Evolutionary conservation across 2,329 filamentous ascomycete species (phyloP), one percentile per base, ranked within the genome.

Genomic region (Exophiala bonariae): DNA sequence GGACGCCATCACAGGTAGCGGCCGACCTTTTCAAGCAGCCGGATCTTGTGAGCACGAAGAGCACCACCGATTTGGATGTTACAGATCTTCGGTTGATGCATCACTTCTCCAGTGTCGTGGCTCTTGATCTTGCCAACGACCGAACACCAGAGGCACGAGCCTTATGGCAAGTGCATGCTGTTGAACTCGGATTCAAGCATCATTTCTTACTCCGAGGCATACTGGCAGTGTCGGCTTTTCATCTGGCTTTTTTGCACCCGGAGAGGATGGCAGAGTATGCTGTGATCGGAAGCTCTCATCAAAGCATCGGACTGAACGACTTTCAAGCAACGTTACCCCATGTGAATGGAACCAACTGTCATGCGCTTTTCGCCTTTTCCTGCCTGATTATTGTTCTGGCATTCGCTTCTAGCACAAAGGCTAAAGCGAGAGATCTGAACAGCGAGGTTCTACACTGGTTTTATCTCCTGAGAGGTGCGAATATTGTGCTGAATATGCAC

Each of bases 181-280:
- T 67, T 2, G 61, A 61, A 8, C 61, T 70, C 45, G 68, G 68
- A 2, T 68, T 72, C 39, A 62, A 67, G 4, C 66, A 70, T 50
- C 63, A 69, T 3, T 75, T 71, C 35, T 60, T 75, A n/a, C 60
- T 76, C 10, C 66, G 74, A 47, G 66, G 65, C 22, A 59, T 74
- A 9, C 61, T 75, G 3, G 71, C 72, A 4, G 56, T 75, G 8
- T 64, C 71, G 4, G 70, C 72, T 6, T 59, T 75, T 16, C 73
- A 76, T 44, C 54, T 73, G 11, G 68, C 66, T 16, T 66, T 66
- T 22, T 52, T 71, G 3, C 64, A 72, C 41, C 49, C 57, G 9
- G 61, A 63, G 7, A 59, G 63, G 31, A 64, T 61, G 39, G 63
- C 60, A 3, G 60, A 62, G 19, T 69, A 66, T 59, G 50, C 66